Evolutionary conservation across 495 filamentous ascomycete genomes (phyloP), one percentile per base, ranked within the genome.

Genomic region (Geopyxis carbonaria): DNA sequence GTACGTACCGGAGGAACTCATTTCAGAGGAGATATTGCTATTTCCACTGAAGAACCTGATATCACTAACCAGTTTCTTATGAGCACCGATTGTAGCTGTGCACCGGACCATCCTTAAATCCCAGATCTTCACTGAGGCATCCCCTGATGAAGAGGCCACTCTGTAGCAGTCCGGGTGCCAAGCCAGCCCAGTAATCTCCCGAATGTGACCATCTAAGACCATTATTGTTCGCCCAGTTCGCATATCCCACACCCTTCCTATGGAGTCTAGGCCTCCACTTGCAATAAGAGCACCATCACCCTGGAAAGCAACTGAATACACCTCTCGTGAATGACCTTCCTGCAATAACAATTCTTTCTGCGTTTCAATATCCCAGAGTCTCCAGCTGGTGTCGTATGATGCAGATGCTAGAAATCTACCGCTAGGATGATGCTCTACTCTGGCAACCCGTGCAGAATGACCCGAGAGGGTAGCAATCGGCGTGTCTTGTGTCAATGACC

Each of bases 111-210:
- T 83, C 2, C 89, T 73, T 32, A 95, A 64, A 56, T 99, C 89
- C 89, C 89, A 99, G 61, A 86, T 92, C 57, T 94, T 95, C 40
- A 89, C 76, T 71, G 86, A 93, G 4, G 87, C 89, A 53, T 99
- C 89, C 1, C 73, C 85, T n/a, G 80, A 84, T 1, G 85, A 85
- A 5, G 82, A 80, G 4, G 94, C 64, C 11, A 94, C 74, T 5
- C 89, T 74, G 55, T 92, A 76, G 1, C 85, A 85, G 51, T 99
- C 91, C 0, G 75, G 68, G 34, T 79, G 76, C 89, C 89, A 99
- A 55, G 93, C 86, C 11, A 94, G 61, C 1, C 74, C 85, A 45
- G 86, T 84, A 32, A 99, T 91, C 14, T 91, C 85, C 25, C 84
- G 76, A 53, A 94, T 86, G 46, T 70, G 65, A 2, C 68, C 68